Evolutionary conservation across 495 filamentous ascomycete genomes (phyloP).

Genomic region (Lasiosphaeria hispida): DNA sequence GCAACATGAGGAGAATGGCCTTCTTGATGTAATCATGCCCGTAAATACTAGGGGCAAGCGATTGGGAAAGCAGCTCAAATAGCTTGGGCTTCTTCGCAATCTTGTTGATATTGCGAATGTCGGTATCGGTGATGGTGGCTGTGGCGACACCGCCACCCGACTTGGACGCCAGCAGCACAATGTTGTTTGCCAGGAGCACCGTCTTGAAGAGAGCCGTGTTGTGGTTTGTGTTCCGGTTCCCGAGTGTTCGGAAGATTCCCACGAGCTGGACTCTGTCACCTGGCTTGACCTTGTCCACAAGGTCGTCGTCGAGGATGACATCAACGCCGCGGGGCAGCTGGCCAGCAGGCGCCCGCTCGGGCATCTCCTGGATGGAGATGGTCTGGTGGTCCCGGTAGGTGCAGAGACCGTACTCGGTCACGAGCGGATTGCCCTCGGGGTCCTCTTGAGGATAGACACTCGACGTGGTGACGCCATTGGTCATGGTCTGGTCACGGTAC

Average conservation of each 20-base stretch:
- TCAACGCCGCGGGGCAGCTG: slow-evolving; percentile 97
- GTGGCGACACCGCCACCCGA: slow-evolving; percentile 92
- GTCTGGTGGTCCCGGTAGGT: slow-evolving; percentile 97
- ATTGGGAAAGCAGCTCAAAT: slow-evolving; percentile 91
- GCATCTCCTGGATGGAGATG: slow-evolving; percentile 99
- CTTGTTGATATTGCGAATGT: slow-evolving; percentile 98
- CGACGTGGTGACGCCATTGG: slow-evolving; percentile 76
- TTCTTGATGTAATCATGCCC: slow-evolving; percentile 98
- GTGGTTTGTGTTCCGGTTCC: slow-evolving; percentile 85
- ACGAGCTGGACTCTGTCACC: slow-evolving; percentile 96
- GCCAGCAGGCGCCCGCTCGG: slow-evolving; percentile 90
- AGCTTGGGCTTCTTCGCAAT: slow-evolving; percentile 92
- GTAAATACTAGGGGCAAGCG: slow-evolving; percentile 95
- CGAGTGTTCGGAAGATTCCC: slow-evolving; percentile 87
- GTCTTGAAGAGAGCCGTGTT: slow-evolving; percentile 92
- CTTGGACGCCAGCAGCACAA: slow-evolving; percentile 93
- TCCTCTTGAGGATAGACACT: slow-evolving; percentile 96
- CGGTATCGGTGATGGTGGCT: slow-evolving; percentile 90
- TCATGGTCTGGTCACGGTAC: slow-evolving; percentile 96
- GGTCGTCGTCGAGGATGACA: slow-evolving; percentile 93
- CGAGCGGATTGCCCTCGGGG: slow-evolving; percentile 73
- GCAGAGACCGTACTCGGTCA: slow-evolving; percentile 94
- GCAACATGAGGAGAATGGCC: slow-evolving; percentile 92
- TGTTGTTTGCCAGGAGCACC: slow-evolving; percentile 87
- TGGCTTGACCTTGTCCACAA: slow-evolving; percentile 93